phyloP scores from a whole-genome alignment of 176 grass and related monocot genomes.

The Olyra latifolia region DNA sequence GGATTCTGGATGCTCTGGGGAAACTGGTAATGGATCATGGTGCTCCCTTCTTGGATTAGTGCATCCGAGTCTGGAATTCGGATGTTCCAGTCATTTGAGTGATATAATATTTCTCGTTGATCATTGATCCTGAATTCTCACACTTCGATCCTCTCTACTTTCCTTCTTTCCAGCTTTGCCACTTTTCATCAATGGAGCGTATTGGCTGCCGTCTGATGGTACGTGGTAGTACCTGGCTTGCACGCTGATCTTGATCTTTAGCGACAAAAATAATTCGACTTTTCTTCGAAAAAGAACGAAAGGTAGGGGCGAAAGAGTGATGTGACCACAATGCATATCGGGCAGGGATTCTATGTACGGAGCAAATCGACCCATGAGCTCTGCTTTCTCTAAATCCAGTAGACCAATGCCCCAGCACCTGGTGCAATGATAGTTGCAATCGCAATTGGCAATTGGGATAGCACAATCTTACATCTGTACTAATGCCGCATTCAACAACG shows the following conservation, averaged over 20 bases:
- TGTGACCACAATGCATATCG: constrained; percentile 2
- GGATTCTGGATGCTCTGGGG: neutral
- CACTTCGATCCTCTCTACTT: neutral
- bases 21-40: neutral
- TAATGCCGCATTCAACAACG: neutral
- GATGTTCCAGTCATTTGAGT: neutral
- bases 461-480: constrained; percentile 14
- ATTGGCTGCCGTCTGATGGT: neutral
- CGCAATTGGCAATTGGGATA: neutral
- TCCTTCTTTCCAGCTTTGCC: neutral
- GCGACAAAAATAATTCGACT: neutral
- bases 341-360: constrained; percentile 12
- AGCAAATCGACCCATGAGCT: neutral
- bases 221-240: neutral
- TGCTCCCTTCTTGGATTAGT: neutral
- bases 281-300: neutral
- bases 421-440: constrained; percentile 31
- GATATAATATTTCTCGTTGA: neutral
- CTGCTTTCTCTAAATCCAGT: neutral
- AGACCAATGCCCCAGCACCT: neutral
- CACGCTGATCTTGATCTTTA: neutral
- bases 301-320: neutral
- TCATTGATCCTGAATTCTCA: neutral
- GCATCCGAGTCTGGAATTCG: neutral
- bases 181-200: neutral